phyloP scores from a whole-genome alignment of 768 basidiomycete genomes.

The Tricholoma flavovirens region DNA sequence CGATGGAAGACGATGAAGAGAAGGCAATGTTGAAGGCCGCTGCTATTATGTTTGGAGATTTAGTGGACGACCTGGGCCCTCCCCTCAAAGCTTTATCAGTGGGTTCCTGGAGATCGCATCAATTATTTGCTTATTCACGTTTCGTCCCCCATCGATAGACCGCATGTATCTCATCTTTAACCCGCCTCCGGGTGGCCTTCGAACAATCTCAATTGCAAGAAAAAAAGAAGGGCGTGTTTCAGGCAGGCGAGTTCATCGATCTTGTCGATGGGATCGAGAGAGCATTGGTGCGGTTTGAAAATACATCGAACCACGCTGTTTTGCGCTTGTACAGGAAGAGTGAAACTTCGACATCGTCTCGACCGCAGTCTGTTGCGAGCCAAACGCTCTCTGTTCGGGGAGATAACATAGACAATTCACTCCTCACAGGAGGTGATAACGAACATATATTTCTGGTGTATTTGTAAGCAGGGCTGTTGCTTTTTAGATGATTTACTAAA shows the following conservation, averaged over 20 bases:
- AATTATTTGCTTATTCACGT: not conserved
- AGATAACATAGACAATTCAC: slow-evolving; percentile 28
- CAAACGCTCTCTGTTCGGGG: slow-evolving; percentile 11
- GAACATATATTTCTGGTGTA: slow-evolving; percentile 88
- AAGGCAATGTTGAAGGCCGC: slow-evolving; percentile 52
- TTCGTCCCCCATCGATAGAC: slow-evolving; percentile 32
- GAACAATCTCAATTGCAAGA: slow-evolving; percentile 35
- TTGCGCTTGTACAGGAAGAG: slow-evolving; percentile 64
- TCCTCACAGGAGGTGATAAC: slow-evolving; percentile 48
- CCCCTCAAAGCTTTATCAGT: slow-evolving; percentile 74
- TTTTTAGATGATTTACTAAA: not conserved
- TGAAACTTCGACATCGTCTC: slow-evolving; percentile 24
- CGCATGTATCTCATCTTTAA: slow-evolving; percentile 54
- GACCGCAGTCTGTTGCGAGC: slow-evolving; percentile 20
- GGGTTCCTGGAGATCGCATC: slow-evolving; percentile 17
- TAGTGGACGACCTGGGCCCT: slow-evolving; percentile 75
- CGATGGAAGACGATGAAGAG: slow-evolving; percentile 27
- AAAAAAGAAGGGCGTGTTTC: slow-evolving; percentile 27
- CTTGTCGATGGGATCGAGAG: slow-evolving; percentile 62
- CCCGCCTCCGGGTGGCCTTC: slow-evolving; percentile 62
- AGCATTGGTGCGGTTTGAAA: slow-evolving; percentile 70
- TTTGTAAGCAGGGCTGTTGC: slow-evolving; percentile 53
- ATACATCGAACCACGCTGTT: slow-evolving; percentile 79
- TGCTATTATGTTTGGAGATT: slow-evolving; percentile 69
- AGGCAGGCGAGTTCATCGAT: slow-evolving; percentile 57